These are phyloP conservation scores for Austroboletus niveus DNA, from an alignment of 1,284 basidiomycete genomes.

Conservation along the genomic window DNA sequence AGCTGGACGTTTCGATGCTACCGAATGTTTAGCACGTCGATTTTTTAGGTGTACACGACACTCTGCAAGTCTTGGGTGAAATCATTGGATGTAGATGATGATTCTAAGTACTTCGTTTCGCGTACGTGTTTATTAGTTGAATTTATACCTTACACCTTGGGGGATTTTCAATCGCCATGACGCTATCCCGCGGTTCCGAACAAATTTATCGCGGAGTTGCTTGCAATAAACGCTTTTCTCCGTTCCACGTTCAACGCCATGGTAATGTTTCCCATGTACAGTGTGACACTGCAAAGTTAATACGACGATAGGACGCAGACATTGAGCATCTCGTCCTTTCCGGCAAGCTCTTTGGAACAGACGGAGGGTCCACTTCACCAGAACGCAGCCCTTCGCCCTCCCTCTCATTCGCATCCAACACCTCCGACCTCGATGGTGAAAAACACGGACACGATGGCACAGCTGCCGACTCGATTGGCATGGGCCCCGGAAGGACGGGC, in stretches of 20 bases:
- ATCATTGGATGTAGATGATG: background rate
- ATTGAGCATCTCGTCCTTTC: constrained; percentile 78
- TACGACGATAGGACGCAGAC: constrained; percentile 41
- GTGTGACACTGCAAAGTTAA: background rate
- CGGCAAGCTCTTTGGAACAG: constrained; percentile 66
- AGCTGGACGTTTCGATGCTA: constrained; percentile 15
- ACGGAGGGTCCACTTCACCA: constrained; percentile 42
- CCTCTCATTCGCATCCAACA: constrained; percentile 30
- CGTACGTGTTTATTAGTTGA: too few relatives aligned
- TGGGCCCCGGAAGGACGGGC: constrained; percentile 79
- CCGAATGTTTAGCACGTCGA: background rate
- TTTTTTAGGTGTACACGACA: constrained; percentile 5
- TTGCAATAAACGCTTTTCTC: too few relatives aligned
- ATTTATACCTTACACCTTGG: too few relatives aligned
- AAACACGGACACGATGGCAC: constrained; percentile 1
- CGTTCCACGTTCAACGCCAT: constrained; percentile 2
- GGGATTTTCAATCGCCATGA: too few relatives aligned
- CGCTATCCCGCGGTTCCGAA: too few relatives aligned
- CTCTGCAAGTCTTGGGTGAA: background rate
- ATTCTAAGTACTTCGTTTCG: too few relatives aligned
- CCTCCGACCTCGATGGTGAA: constrained; percentile 40
- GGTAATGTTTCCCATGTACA: constrained; percentile 6
- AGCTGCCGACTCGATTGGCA: constrained; percentile 56
- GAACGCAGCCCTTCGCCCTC: constrained; percentile 52
- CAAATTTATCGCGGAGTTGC: too few relatives aligned